phyloP scores from a whole-genome alignment of 495 filamentous ascomycete genomes.

The Zalerion maritima region DNA sequence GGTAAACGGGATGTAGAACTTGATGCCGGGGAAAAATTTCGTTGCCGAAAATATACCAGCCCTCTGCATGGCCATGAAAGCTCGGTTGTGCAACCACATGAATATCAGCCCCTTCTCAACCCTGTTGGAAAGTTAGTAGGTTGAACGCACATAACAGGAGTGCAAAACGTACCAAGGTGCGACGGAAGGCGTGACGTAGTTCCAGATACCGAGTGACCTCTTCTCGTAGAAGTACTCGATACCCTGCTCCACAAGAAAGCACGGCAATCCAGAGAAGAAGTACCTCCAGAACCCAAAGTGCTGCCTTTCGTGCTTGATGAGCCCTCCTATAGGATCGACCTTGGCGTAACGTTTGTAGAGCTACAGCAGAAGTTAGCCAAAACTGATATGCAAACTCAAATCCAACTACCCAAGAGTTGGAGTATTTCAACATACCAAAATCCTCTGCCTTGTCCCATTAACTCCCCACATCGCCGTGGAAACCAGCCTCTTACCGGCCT shows the following conservation, averaged over 20 bases:
- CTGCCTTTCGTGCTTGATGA: slow-evolving; percentile 3
- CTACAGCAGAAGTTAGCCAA: slow-evolving; percentile 15
- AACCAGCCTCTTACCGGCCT: slow-evolving; percentile 21
- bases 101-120: slow-evolving; percentile 17
- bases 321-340: slow-evolving; percentile 7
- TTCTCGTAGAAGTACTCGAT: slow-evolving; percentile 5
- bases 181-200: neutral
- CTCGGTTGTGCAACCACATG: slow-evolving; percentile 27
- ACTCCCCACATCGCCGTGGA: slow-evolving; percentile 37
- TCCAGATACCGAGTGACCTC: slow-evolving; percentile 1
- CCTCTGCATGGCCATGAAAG: slow-evolving; percentile 35
- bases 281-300: slow-evolving; percentile 6
- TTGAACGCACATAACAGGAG: no score
- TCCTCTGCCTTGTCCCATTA: slow-evolving; percentile 33
- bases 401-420: neutral
- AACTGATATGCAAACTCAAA: neutral
- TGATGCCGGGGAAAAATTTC: slow-evolving; percentile 22
- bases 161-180: slow-evolving; percentile 4
- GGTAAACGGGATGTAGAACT: slow-evolving; percentile 36
- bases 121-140: no score
- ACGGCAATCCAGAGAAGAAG: slow-evolving; percentile 18
- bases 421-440: slow-evolving; percentile 22
- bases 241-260: slow-evolving; percentile 12
- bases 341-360: slow-evolving; percentile 32
- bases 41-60: slow-evolving; percentile 26